These are phyloP conservation scores for Haplosporangium sp. DNA, from an alignment of 371 early-diverging fungal species.

Conservation along the genomic window DNA sequence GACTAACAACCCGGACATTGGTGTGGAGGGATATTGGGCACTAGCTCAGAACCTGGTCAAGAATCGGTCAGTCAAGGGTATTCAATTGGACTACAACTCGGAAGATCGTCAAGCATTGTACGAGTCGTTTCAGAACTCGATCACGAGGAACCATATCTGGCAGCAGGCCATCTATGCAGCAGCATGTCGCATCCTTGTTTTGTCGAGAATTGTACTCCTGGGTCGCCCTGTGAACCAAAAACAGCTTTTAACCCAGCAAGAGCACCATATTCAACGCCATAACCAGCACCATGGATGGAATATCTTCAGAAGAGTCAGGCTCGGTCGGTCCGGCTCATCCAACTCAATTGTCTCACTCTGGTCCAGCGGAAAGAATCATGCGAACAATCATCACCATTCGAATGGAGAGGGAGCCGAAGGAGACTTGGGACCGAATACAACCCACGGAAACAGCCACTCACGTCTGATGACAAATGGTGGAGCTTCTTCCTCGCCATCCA, in stretches of 20 bases:
- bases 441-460: conserved; percentile 29
- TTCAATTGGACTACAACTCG: conserved; percentile 58
- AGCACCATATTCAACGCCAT: conserved; percentile 43
- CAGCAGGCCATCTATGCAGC: conserved; percentile 56
- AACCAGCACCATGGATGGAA: conserved; percentile 53
- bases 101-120: conserved; percentile 55
- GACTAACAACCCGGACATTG: conserved; percentile 51
- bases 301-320: conserved; percentile 34
- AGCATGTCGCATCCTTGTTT: conserved; percentile 52
- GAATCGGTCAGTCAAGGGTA: conserved; percentile 54
- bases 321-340: conserved; percentile 46
- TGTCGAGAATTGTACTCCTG: conserved; percentile 50
- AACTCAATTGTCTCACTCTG: conserved; percentile 33
- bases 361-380: conserved; percentile 25
- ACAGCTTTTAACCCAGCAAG: conserved; percentile 30
- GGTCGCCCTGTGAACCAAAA: conserved; percentile 47
- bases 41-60: conserved; percentile 44
- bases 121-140: conserved; percentile 55
- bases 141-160: conserved; percentile 57
- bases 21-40: conserved; percentile 56
- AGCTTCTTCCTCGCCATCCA: neutral
- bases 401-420: conserved; percentile 33
- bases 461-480: conserved; percentile 8
- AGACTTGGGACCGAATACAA: conserved; percentile 23
- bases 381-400: conserved; percentile 14